A percentile compares a stretch with the other conserved stretches of the same genome.
Evolutionary conservation across 108 stramenopile genomes (phyloP).

Genomic region (Skeletonema potamos): DNA sequence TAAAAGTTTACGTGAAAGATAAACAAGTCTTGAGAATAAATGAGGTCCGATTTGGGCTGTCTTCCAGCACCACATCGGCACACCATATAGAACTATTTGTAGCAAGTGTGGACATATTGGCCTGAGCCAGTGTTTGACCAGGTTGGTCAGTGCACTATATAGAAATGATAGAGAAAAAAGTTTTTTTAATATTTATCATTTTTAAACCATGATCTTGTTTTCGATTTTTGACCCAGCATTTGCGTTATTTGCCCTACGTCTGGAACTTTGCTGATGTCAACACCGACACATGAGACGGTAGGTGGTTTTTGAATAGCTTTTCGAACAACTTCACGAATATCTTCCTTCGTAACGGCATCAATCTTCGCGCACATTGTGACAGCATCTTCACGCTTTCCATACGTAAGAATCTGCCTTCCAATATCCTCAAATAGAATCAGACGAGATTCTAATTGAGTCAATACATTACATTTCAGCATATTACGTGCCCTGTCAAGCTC

Average conservation of each 20-base stretch:
- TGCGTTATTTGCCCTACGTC: constrained; percentile 62
- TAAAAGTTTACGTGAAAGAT: too few relatives aligned
- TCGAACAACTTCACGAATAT: constrained; percentile 78
- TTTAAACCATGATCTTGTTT: neutral
- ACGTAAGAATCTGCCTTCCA: constrained; percentile 94
- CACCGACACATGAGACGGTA: constrained; percentile 82
- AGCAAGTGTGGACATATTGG: too few relatives aligned
- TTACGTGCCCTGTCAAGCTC: constrained; percentile 95
- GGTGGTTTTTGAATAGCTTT: constrained; percentile 70
- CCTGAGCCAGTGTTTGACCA: too few relatives aligned
- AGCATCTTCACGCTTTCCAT: constrained; percentile 85
- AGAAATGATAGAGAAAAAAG: too few relatives aligned
- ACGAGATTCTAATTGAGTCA: constrained; percentile 96
- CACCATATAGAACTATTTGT: too few relatives aligned
- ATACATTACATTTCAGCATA: constrained; percentile 96
- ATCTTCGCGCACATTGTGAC: constrained; percentile 87
- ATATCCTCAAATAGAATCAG: constrained; percentile 97
- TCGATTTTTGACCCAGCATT: constrained; percentile 46
- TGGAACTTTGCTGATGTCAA: constrained; percentile 74
- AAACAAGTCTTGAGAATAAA: too few relatives aligned
- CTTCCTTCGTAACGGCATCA: constrained; percentile 90
- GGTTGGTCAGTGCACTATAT: too few relatives aligned
- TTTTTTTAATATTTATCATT: too few relatives aligned
- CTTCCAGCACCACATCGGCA: too few relatives aligned
- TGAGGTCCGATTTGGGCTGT: too few relatives aligned